Evolutionary conservation across 1,139 yeast species (phyloP).

Genomic region (Citeromyces hawaiiensis): DNA sequence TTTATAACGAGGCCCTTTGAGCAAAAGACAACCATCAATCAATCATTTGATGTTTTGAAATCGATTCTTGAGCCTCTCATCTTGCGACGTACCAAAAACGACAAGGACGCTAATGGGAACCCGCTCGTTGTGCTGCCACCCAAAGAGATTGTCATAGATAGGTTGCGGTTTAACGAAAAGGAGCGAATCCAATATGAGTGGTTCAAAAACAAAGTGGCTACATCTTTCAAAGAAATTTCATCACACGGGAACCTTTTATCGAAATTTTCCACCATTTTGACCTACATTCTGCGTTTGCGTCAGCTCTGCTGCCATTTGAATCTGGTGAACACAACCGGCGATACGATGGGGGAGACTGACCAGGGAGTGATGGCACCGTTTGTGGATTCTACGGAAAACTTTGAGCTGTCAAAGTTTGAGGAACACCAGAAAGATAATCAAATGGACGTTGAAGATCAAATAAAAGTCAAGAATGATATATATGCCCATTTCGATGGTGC

Average conservation of each 20-base stretch:
- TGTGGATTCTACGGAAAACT: constrained; percentile 9
- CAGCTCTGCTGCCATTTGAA: constrained; percentile 84
- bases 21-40: constrained; percentile 45
- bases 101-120: constrained; percentile 64
- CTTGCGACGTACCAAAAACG: constrained; percentile 74
- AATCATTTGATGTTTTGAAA: constrained; percentile 73
- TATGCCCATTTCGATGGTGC: constrained; percentile 15
- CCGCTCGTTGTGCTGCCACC: constrained; percentile 69
- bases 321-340: constrained; percentile 22
- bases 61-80: constrained; percentile 77
- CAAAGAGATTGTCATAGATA: constrained; percentile 60
- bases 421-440: constrained; percentile 11
- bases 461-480: constrained; percentile 17
- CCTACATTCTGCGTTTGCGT: constrained; percentile 71
- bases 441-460: constrained; percentile 11
- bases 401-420: constrained; percentile 11
- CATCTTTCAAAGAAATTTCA: constrained; percentile 50
- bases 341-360: constrained; percentile 19
- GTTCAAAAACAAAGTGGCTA: constrained; percentile 57
- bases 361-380: constrained; percentile 7
- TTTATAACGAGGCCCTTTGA: constrained; percentile 82
- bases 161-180: constrained; percentile 47
- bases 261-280: constrained; percentile 66
- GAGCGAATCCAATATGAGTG: constrained; percentile 60
- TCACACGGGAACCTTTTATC: constrained; percentile 57